Conservation (phyloP, 75 land plant genomes). For the Picea sitchensis region DNA sequence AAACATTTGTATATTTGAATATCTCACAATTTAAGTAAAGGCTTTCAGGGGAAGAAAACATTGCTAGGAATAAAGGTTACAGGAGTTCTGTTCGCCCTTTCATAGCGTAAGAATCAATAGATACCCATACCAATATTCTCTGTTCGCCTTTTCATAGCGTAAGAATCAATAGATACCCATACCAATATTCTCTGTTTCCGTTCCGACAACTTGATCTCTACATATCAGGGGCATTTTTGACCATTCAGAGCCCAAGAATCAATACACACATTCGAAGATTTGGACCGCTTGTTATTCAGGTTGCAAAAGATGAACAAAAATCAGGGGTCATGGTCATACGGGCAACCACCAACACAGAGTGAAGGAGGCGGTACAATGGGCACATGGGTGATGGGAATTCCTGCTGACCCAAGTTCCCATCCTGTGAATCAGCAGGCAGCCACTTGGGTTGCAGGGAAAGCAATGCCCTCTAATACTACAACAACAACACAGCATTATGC, state of each 20-base stretch:
- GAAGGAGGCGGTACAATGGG: conserved; percentile 14
- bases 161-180: not conserved
- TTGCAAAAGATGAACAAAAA: not conserved
- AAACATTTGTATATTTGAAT: no score
- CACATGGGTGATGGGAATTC: conserved; percentile 32
- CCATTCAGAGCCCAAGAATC: not conserved
- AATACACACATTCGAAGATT: not conserved
- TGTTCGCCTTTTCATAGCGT: not conserved
- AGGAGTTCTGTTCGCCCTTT: not conserved
- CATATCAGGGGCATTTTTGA: not conserved
- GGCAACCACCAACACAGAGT: not conserved
- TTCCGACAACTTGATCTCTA: not conserved
- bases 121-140: no score
- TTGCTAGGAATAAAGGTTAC: no score
- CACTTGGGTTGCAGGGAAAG: conserved; percentile 10
- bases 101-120: not conserved
- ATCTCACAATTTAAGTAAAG: no score
- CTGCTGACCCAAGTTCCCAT: conserved; percentile 26
- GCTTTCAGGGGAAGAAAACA: no score
- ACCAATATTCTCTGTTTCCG: not conserved
- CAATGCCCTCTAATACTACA: not conserved
- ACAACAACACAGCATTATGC: not conserved
- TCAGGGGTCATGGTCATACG: not conserved
- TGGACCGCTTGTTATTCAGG: no score
- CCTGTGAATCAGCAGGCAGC: conserved; percentile 36